Conservation (phyloP, 352 stramenopile genomes). For the Globisporangium radiosum region DNA sequence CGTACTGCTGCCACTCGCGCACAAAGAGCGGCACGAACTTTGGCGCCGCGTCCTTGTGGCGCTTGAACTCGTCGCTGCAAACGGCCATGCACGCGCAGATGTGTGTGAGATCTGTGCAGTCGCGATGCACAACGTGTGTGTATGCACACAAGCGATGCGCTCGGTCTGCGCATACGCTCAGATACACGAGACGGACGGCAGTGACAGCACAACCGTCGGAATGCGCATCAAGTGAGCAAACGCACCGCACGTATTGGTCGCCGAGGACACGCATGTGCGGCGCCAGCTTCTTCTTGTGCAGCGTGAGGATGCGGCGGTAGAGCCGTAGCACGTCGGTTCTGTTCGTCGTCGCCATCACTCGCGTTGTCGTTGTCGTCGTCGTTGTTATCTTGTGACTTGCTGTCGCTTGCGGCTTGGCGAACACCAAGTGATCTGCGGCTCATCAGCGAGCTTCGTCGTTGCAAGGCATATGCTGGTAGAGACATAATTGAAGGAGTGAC, state of each 20-base stretch:
- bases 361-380: conserved; percentile 9
- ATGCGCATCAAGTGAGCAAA: background rate
- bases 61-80: conserved; percentile 72
- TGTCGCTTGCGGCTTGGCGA: background rate
- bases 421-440: too few relatives aligned
- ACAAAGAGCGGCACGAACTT: conserved; percentile 79
- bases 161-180: too few relatives aligned
- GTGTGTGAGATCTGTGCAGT: background rate
- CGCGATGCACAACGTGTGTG: background rate
- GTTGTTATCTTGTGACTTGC: background rate
- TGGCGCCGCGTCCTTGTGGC: conserved; percentile 64
- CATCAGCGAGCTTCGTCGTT: background rate
- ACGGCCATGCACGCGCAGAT: background rate
- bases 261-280: conserved; percentile 79
- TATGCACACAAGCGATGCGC: background rate
- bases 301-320: conserved; percentile 73
- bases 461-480: background rate
- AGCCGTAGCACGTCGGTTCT: conserved; percentile 49
- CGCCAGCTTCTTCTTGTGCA: conserved; percentile 67
- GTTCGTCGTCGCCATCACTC: conserved; percentile 21
- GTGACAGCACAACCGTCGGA: background rate
- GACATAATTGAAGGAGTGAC: background rate
- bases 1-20: conserved; percentile 76
- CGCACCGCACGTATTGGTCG: conserved; percentile 74
- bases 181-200: too few relatives aligned